Percentiles rank a stretch among this genome's conserved stretches.
Evolutionary conservation across 1,284 basidiomycete species (phyloP).

Genomic region (Anthracocystis setariae): DNA sequence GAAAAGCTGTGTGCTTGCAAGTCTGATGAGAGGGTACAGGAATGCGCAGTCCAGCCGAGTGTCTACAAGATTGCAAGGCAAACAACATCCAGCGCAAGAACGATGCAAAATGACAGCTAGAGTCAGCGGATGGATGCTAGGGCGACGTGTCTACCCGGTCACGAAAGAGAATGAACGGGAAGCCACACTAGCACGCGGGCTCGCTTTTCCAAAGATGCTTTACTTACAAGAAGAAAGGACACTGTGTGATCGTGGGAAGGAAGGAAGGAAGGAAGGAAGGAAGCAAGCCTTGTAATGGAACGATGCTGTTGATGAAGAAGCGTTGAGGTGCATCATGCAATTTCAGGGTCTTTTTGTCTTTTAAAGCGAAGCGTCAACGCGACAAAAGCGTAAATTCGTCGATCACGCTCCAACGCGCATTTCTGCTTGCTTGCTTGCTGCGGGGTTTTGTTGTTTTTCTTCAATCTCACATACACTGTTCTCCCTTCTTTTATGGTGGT

Average conservation of each 20-base stretch:
- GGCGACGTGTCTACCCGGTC: too few species aligned
- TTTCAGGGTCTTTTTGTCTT: background rate
- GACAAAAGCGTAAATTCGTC: constrained; percentile 1
- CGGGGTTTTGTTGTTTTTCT: background rate
- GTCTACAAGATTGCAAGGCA: background rate
- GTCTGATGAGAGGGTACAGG: background rate
- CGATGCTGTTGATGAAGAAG: background rate
- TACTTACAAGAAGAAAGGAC: too few species aligned
- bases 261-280: too few species aligned
- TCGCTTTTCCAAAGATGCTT: too few species aligned
- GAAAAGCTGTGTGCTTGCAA: background rate
- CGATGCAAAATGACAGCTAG: background rate
- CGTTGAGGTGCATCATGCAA: background rate
- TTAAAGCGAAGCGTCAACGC: background rate
- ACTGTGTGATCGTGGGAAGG: too few species aligned
- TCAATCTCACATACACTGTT: too few species aligned
- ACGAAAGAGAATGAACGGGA: too few species aligned
- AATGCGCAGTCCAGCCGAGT: background rate
- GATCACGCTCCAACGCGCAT: constrained; percentile 1
- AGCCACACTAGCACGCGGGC: too few species aligned
- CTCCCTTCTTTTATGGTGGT: too few species aligned
- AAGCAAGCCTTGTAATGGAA: too few species aligned
- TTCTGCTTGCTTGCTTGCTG: background rate
- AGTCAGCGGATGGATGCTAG: constrained; percentile 1
- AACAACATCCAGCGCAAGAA: background rate